Evolutionary conservation across 192 early-diverging fungal species (phyloP).

Genomic region (Backusella liffmaniae): DNA sequence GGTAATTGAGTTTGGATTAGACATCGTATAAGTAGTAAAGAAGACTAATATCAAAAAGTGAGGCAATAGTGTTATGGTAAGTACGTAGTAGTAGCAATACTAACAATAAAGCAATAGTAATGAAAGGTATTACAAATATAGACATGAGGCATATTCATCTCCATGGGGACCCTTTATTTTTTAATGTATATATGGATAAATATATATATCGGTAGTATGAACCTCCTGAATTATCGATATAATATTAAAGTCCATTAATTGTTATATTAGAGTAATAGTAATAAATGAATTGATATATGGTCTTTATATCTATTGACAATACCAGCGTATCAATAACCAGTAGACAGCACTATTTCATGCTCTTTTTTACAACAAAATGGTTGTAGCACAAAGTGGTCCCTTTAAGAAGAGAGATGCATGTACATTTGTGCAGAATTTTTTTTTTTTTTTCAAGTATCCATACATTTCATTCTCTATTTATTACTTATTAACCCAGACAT

Average conservation of each 20-base stretch:
- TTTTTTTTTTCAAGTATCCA: background rate
- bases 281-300: background rate
- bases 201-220: background rate
- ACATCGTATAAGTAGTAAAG: background rate
- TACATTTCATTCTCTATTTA: background rate
- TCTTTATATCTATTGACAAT: background rate
- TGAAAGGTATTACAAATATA: background rate
- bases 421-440: constrained; percentile 1
- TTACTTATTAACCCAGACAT: background rate
- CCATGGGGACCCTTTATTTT: background rate
- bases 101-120: too few species aligned
- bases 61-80: too few species aligned
- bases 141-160: background rate
- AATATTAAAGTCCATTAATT: background rate
- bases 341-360: background rate
- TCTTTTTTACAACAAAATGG: background rate
- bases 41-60: background rate
- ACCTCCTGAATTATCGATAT: background rate
- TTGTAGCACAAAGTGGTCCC: background rate
- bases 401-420: background rate
- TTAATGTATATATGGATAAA: background rate
- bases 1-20: background rate
- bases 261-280: background rate
- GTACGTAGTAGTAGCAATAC: too few species aligned
- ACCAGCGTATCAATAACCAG: too few species aligned